Percentiles rank a stretch among this genome's conserved stretches.
Conservation (phyloP, 2,329 filamentous ascomycete genomes). For the Phyllosticta paracitricarpa region DNA sequence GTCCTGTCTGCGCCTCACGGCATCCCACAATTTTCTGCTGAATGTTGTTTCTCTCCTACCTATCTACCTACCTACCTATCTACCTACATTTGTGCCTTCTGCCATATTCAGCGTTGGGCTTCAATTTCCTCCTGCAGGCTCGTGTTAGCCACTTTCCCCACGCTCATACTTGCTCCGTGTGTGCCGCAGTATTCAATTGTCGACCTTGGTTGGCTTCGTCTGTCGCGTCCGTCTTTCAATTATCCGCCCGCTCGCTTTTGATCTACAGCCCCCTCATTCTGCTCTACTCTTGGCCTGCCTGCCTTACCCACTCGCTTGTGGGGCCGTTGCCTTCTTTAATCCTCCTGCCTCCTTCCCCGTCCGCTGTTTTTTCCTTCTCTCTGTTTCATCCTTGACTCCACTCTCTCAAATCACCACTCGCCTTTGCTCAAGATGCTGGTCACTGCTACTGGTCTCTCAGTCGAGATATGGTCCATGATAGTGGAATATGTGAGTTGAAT, state of each 20-base stretch:
- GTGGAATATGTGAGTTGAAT: constrained; percentile 9
- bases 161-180: not conserved
- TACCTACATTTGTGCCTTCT: not conserved
- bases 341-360: not conserved
- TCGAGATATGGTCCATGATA: constrained; percentile 19
- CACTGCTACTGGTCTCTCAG: constrained; percentile 26
- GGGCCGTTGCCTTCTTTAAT: not conserved
- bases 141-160: not conserved
- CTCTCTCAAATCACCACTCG: not conserved
- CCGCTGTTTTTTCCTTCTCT: not conserved
- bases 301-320: not conserved
- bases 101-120: not conserved
- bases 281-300: not conserved
- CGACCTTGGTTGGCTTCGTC: not conserved
- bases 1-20: not conserved
- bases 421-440: constrained; percentile 18
- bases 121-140: not conserved
- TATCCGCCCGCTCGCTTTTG: not conserved
- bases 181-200: not conserved
- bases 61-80: not conserved
- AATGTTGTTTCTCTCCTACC: too few species aligned
- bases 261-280: not conserved
- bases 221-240: not conserved
- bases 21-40: not conserved
- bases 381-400: not conserved